A percentile compares a stretch with the other conserved stretches of the same genome.
Evolutionary conservation across 768 basidiomycete species (phyloP).

Genomic region (Boletus huronensis): DNA sequence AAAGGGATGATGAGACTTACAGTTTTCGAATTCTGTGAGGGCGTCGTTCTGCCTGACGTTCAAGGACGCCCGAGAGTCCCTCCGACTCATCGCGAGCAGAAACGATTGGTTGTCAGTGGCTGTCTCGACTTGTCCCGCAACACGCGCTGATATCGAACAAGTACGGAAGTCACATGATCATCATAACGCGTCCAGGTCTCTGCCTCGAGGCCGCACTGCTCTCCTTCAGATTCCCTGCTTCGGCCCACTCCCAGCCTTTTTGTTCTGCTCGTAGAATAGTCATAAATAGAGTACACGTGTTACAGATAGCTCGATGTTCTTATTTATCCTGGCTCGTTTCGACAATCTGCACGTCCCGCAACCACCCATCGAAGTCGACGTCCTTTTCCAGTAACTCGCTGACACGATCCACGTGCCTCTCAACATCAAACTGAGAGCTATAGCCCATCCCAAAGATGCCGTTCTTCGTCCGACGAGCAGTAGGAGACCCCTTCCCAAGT

Average conservation of each 20-base stretch:
- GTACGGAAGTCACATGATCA: slow-evolving; percentile 28
- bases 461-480: slow-evolving; percentile 18
- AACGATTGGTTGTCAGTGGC: slow-evolving; percentile 20
- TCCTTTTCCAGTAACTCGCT: slow-evolving; percentile 55
- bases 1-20: slow-evolving; percentile 42
- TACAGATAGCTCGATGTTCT: slow-evolving; percentile 3
- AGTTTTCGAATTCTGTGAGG: slow-evolving; percentile 79
- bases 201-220: slow-evolving; percentile 26
- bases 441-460: slow-evolving; percentile 41
- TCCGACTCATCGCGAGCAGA: slow-evolving; percentile 32
- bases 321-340: slow-evolving; percentile 25
- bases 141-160: slow-evolving; percentile 38
- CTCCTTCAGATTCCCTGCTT: slow-evolving; percentile 30
- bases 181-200: slow-evolving; percentile 19
- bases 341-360: slow-evolving; percentile 38
- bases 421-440: slow-evolving; percentile 58
- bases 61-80: slow-evolving; percentile 44
- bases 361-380: slow-evolving; percentile 54
- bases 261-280: slow-evolving; percentile 5
- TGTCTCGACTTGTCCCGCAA: slow-evolving; percentile 17
- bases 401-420: slow-evolving; percentile 50
- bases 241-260: slow-evolving; percentile 8
- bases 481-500: slow-evolving; percentile 14
- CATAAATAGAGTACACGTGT: slow-evolving; percentile 23
- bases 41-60: slow-evolving; percentile 73